These are phyloP conservation scores for Mallotus nudiflorus DNA, from an alignment of 345 rosid genomes.

Conservation along the genomic window DNA sequence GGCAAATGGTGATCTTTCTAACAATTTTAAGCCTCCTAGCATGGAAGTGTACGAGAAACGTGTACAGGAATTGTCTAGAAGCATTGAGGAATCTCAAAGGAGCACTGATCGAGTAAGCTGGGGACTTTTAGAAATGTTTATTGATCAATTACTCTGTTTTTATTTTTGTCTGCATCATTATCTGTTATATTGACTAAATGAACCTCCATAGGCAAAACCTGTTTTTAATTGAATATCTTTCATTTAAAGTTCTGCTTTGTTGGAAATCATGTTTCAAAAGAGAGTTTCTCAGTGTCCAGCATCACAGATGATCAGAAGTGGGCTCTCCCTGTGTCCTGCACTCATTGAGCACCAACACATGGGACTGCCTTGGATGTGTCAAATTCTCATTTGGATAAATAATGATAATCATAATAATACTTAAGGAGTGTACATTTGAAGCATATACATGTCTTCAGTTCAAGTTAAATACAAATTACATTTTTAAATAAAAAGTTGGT, in stretches of 20 bases:
- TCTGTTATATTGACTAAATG: neutral
- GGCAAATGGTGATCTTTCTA: conserved; percentile 68
- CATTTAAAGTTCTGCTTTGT: too few relatives aligned
- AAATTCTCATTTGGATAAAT: too few relatives aligned
- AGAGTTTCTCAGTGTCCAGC: too few relatives aligned
- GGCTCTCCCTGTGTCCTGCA: neutral
- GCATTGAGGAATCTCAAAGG: conserved; percentile 73
- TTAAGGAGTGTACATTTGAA: neutral
- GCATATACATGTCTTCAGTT: neutral
- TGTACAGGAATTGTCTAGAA: conserved; percentile 71
- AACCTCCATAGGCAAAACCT: too few relatives aligned
- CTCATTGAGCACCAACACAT: neutral
- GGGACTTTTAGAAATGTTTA: neutral
- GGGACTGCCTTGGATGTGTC: too few relatives aligned
- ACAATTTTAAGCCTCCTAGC: conserved; percentile 54
- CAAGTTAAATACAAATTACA: neutral
- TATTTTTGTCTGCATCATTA: neutral
- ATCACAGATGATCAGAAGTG: too few relatives aligned
- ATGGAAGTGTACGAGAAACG: conserved; percentile 71
- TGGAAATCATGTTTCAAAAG: too few relatives aligned
- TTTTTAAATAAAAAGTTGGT: neutral
- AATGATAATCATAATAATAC: too few relatives aligned
- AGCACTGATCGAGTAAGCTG: conserved; percentile 58
- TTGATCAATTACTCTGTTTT: neutral
- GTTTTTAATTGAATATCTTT: too few relatives aligned